Percentiles rank a stretch among this genome's conserved stretches.
phyloP scores from a whole-genome alignment of 2,329 filamentous ascomycete genomes.

The Aspergillus sp. region DNA sequence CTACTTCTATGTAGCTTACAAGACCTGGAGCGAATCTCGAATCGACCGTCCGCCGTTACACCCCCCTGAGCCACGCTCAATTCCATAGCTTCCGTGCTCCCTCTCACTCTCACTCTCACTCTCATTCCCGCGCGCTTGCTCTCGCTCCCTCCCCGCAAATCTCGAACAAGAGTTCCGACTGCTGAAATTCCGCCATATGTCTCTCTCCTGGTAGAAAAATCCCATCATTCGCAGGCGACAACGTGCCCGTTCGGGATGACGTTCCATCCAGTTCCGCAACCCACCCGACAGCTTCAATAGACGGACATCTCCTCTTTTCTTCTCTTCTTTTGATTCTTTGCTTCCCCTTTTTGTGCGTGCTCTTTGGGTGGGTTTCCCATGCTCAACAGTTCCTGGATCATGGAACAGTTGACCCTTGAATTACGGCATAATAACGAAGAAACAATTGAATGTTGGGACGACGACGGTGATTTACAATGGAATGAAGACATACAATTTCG shows the following conservation, averaged over 20 bases:
- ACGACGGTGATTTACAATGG: constrained; percentile 43
- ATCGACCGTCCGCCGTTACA: no score
- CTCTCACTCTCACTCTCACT: no score
- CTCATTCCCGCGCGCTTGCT: no score
- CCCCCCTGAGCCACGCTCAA: no score
- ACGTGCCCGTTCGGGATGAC: constrained; percentile 21
- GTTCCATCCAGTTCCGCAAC: constrained; percentile 13
- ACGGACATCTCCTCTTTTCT: background rate
- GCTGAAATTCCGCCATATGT: background rate
- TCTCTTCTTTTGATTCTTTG: background rate
- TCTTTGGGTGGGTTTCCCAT: no score
- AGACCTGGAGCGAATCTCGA: no score
- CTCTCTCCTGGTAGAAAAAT: background rate
- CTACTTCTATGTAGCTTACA: no score
- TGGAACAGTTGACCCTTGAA: constrained; percentile 34
- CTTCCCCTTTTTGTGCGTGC: no score
- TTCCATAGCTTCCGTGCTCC: no score
- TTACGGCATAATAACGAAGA: constrained; percentile 28
- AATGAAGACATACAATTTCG: constrained; percentile 42
- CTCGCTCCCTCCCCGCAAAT: no score
- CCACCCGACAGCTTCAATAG: constrained; percentile 11
- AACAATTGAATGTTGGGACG: constrained; percentile 44
- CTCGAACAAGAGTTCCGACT: no score
- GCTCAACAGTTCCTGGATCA: constrained; percentile 13
- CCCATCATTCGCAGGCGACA: background rate